Conservation (phyloP, 371 early-diverging fungal genomes). For the Mucor circinelloides region DNA sequence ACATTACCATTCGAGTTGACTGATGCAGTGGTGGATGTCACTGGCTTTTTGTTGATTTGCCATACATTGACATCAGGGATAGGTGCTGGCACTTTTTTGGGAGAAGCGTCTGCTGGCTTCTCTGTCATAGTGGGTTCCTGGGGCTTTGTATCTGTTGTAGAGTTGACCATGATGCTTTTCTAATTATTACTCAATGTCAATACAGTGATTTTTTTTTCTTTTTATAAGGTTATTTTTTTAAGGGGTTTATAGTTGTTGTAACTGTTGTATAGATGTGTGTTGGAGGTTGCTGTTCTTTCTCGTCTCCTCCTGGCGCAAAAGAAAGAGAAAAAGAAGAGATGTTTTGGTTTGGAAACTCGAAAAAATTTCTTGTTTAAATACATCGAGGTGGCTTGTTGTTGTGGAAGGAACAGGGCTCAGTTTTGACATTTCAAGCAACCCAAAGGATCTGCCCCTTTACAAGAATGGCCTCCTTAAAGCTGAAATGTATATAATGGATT, state of each 20-base stretch:
- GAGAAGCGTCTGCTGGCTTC: constrained; percentile 11
- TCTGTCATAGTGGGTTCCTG: constrained; percentile 10
- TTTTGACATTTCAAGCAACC: not conserved
- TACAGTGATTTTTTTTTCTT: not conserved
- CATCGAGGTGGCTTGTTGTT: constrained; percentile 5
- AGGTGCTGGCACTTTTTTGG: constrained; percentile 34
- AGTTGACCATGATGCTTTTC: constrained; percentile 9
- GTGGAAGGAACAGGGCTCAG: not conserved
- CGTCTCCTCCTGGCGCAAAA: not conserved
- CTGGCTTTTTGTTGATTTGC: constrained; percentile 45
- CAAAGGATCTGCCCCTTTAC: not conserved
- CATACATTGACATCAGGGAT: constrained; percentile 54
- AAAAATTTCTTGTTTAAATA: constrained; percentile 4
- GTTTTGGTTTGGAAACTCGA: constrained; percentile 1
- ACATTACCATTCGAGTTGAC: not conserved
- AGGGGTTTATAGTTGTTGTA: not conserved
- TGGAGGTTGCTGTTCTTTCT: not conserved
- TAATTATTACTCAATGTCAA: not conserved
- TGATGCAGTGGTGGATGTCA: not conserved
- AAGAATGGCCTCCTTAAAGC: not conserved
- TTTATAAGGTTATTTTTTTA: not conserved
- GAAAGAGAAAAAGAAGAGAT: constrained; percentile 1
- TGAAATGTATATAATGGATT: not conserved
- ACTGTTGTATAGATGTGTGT: not conserved
- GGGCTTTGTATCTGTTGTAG: constrained; percentile 7